These are phyloP conservation scores for Xylaria polymorpha DNA, from an alignment of 2,329 filamentous ascomycete genomes.

Conservation along the genomic window DNA sequence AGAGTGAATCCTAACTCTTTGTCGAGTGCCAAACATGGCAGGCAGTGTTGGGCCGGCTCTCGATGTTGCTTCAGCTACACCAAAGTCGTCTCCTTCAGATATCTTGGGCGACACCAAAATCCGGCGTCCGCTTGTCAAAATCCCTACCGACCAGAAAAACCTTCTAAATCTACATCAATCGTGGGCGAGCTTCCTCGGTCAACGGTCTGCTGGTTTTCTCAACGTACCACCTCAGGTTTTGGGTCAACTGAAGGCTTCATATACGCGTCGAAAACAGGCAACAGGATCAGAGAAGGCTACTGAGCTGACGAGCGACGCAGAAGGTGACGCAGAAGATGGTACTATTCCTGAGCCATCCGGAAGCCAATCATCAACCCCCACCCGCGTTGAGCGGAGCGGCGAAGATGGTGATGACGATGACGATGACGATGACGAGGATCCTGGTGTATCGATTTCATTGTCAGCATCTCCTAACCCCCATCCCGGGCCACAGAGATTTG, in stretches of 20 bases:
- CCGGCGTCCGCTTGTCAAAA: slow-evolving; percentile 55
- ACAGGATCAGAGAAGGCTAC: slow-evolving; percentile 18
- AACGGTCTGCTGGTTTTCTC: slow-evolving; percentile 42
- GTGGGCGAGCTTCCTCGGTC: slow-evolving; percentile 48
- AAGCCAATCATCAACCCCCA: slow-evolving; percentile 13
- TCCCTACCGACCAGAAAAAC: slow-evolving; percentile 60
- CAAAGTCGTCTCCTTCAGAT: slow-evolving; percentile 38
- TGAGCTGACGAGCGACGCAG: background rate
- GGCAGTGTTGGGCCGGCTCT: slow-evolving; percentile 15
- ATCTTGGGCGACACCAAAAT: slow-evolving; percentile 52
- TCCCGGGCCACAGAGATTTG: slow-evolving; percentile 21
- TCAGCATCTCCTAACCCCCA: slow-evolving; percentile 31
- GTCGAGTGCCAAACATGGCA: slow-evolving; percentile 36
- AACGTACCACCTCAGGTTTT: slow-evolving; percentile 53
- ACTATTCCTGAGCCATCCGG: slow-evolving; percentile 20
- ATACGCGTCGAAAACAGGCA: slow-evolving; percentile 36
- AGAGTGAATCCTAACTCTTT: background rate
- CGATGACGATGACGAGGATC: slow-evolving; percentile 19
- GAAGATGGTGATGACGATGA: slow-evolving; percentile 21
- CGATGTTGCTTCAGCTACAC: slow-evolving; percentile 28
- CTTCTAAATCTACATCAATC: slow-evolving; percentile 60
- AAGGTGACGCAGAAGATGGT: background rate
- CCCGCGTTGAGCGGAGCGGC: slow-evolving; percentile 5
- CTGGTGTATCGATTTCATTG: slow-evolving; percentile 31
- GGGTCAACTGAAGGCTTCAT: slow-evolving; percentile 42